Base-by-base conservation (phyloP, 257 asterid species). In the Avicennia marina region DNA sequence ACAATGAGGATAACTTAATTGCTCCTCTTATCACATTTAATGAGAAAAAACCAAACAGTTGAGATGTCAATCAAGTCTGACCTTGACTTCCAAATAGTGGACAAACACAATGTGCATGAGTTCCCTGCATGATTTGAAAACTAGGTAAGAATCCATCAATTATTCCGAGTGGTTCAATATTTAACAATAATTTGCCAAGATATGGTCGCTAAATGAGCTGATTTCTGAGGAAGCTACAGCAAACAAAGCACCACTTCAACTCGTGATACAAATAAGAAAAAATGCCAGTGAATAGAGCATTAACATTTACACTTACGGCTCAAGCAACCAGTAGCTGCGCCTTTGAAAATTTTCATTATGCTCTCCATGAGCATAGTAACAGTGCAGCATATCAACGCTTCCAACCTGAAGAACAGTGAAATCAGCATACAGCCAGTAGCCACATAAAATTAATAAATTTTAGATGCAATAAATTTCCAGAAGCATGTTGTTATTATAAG, bases 331-430 rank as follows among this genome's bases (percentile, higher is more conserved):
- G 74, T 91, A 91, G 79, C 98, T 78, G 58, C 96, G 94, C 74
- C 98, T 85, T 75, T 91, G 98, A 74, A 91, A 85, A 71, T 71
- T 83, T 71, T 85, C 96, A 51, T 90, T 79, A 20, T 91, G 96
- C 78, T 88, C 98, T 39, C 98, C 98, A 72, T 91, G 98, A 49
- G 98, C 98, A 78, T 91, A 91, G 72, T 91, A 91, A 75, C 98
- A 91, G 74, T 91, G 94, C 67, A 91, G 76, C 95, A 75, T 82
- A 66, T 91, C 98, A 74, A 91, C 73, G 72, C 98, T 91, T 75
- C 96, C 98, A 42, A 91, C 96, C 98, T 91, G 76, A 60, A 72
- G 47, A 64, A 27, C 67, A 48, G 66, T 21, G 34, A 47, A 43
- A 72, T 50, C 55, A 66, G 60, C 36, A 65, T n/a, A 26, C 19